phyloP scores from a whole-genome alignment of 2,329 filamentous ascomycete genomes.

The Alternaria brassicae region DNA sequence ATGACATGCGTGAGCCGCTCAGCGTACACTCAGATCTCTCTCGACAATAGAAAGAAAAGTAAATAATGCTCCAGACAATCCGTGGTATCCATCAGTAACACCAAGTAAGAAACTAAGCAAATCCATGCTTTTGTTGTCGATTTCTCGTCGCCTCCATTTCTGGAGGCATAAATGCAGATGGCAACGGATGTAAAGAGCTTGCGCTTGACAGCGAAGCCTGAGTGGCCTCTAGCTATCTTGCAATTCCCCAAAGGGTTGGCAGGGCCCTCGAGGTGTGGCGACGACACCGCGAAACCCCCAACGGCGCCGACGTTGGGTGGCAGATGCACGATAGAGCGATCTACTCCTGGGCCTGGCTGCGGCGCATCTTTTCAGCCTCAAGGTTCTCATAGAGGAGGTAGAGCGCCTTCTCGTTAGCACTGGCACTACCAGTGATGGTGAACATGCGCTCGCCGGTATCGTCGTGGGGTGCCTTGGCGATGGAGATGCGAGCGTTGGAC shows the following conservation, averaged over 20 bases:
- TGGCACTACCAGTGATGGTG: slow-evolving; percentile 95
- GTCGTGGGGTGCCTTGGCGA: slow-evolving; percentile 95
- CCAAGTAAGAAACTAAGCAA: slow-evolving; percentile 43
- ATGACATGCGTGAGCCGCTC: slow-evolving; percentile 53
- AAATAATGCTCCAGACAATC: slow-evolving; percentile 38
- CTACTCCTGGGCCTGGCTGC: slow-evolving; percentile 72
- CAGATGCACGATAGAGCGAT: slow-evolving; percentile 8
- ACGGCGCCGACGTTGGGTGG: neutral
- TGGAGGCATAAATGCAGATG: slow-evolving; percentile 7
- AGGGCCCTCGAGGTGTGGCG: neutral
- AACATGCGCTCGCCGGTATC: slow-evolving; percentile 99
- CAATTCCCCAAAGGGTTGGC: neutral
- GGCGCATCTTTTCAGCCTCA: slow-evolving; percentile 98
- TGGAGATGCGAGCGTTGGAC: slow-evolving; percentile 95
- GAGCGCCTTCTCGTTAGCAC: slow-evolving; percentile 92
- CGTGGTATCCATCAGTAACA: slow-evolving; percentile 46
- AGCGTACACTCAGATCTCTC: slow-evolving; percentile 44
- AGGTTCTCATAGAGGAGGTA: slow-evolving; percentile 98
- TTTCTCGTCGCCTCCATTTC: slow-evolving; percentile 11
- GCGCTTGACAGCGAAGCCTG: slow-evolving; percentile 4
- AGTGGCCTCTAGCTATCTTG: slow-evolving; percentile 3
- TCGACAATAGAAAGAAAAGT: slow-evolving; percentile 38
- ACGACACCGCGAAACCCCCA: neutral
- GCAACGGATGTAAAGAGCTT: slow-evolving; percentile 6
- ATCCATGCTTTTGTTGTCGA: slow-evolving; percentile 40